Evolutionary conservation across 208 protist species (phyloP).

Genomic region (Naegleria fowleri): DNA sequence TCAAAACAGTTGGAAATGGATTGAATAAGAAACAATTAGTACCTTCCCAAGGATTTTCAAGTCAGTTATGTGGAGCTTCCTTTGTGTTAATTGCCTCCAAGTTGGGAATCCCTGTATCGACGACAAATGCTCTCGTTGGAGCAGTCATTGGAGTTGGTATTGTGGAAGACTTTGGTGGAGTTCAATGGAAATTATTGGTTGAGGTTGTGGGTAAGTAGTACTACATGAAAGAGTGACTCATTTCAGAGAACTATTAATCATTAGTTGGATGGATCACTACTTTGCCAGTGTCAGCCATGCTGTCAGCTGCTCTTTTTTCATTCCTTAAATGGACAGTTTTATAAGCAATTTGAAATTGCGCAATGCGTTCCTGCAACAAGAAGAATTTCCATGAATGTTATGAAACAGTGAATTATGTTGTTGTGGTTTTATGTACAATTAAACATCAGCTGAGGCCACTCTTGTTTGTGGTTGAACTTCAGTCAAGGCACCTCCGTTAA

Average conservation of each 20-base stretch:
- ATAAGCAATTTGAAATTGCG: background rate
- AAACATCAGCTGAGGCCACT: no score
- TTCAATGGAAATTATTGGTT: background rate
- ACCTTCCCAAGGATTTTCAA: conserved; percentile 61
- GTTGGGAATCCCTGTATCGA: conserved; percentile 70
- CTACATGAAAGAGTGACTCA: no score
- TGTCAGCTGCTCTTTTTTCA: background rate
- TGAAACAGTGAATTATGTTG: no score
- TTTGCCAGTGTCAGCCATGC: background rate
- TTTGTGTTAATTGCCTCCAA: conserved; percentile 68
- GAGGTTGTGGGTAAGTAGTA: background rate
- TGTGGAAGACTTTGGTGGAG: conserved; percentile 41
- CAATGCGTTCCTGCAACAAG: no score
- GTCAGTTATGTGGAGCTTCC: conserved; percentile 63
- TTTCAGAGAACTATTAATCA: background rate
- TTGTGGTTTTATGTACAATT: no score
- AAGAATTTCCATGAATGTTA: no score
- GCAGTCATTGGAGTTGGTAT: conserved; percentile 70
- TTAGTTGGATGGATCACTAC: background rate
- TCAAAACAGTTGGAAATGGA: conserved; percentile 65
- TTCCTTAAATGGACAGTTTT: background rate
- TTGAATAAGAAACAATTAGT: conserved; percentile 44
- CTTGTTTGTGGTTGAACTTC: no score
- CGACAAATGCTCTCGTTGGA: conserved; percentile 77
- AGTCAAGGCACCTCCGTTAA: background rate